These are phyloP conservation scores for Suhomyces sp. DNA, from an alignment of 805 yeast species.

Conservation along the genomic window DNA sequence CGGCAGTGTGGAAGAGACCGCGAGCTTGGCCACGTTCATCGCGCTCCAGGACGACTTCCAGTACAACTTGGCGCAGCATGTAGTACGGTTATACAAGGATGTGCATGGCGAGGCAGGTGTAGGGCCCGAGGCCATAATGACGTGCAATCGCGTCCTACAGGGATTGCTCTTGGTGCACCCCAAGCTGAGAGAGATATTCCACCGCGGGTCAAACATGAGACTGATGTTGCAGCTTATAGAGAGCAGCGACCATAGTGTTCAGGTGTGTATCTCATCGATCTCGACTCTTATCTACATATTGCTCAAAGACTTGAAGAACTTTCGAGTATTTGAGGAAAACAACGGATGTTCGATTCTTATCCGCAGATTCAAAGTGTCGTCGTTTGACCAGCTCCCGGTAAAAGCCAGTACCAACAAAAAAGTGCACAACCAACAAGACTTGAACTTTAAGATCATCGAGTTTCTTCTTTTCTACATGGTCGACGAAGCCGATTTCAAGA, in stretches of 20 bases:
- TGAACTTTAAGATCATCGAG: conserved; percentile 64
- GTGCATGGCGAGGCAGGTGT: not conserved
- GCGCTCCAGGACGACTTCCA: conserved; percentile 51
- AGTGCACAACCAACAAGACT: conserved; percentile 37
- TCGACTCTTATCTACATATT: conserved; percentile 57
- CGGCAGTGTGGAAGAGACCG: not conserved
- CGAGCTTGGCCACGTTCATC: conserved; percentile 27
- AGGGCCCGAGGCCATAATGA: conserved; percentile 1
- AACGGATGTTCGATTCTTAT: conserved; percentile 57
- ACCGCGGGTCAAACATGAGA: conserved; percentile 39
- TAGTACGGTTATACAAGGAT: conserved; percentile 20
- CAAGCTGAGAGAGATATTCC: conserved; percentile 49
- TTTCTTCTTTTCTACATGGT: conserved; percentile 65
- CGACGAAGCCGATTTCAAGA: conserved; percentile 48
- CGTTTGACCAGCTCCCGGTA: conserved; percentile 7
- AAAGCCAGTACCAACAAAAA: not conserved
- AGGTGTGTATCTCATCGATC: conserved; percentile 35
- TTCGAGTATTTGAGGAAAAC: conserved; percentile 56
- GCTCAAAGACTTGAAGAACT: conserved; percentile 53
- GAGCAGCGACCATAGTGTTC: conserved; percentile 10
- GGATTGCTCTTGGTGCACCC: conserved; percentile 63
- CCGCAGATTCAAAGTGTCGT: conserved; percentile 20
- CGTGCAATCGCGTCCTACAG: conserved; percentile 44
- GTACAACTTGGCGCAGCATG: conserved; percentile 45
- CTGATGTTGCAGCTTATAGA: conserved; percentile 26